Base-by-base conservation (phyloP, 352 stramenopile species). In the Phytophthora podocarpi region DNA sequence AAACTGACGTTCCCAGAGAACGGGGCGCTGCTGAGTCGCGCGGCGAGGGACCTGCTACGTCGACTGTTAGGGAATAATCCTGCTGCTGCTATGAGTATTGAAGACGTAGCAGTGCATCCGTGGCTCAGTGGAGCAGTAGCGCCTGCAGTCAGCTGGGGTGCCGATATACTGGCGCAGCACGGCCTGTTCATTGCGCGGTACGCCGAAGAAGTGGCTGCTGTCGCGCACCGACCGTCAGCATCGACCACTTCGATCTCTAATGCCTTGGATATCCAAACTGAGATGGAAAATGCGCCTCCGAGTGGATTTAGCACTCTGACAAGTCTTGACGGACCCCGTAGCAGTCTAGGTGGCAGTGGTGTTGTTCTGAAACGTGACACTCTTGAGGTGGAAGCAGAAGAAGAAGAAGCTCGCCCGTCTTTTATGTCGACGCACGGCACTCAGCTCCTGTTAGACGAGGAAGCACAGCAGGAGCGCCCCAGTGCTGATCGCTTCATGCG, bases 401-500 rank as follows among this genome's bases (percentile, higher is more conserved):
- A 72, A 47, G 67, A 72, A 23, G 58, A 64, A 18, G 77, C 81
- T 5, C 86, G 84, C 8, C 72, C 80, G 40, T 95, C 86, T 4
- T 91, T 87, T 26, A 60, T 95, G 28, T 95, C 86, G 4, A 93
- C 81, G 3, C 77, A 90, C 31, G 80, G 82, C 37, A 78, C 75
- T 16, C 67, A 69, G 18, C 58, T 74, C 10, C 24, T 72, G 10
- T 11, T 76, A 26, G 62, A 75, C 1, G 71, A 80, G 16, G 67
- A 80, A 65, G 55, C 32, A 24, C 70, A 76, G 24, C 66, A 74
- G 27, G 62, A 70, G 30, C 67, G 67, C 12, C 78, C 74, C 8
- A 95, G 80, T 42, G 78, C 83, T 10, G 86, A 95, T 37, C 76
- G 74, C 13, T 95, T 79, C 67, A 95, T 95, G 81, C 78, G 85